Percentiles rank a stretch among this genome's conserved stretches.
These are phyloP conservation scores for Cardamine chenopodiifolia DNA, from an alignment of 345 rosid genomes.

Conservation along the genomic window DNA sequence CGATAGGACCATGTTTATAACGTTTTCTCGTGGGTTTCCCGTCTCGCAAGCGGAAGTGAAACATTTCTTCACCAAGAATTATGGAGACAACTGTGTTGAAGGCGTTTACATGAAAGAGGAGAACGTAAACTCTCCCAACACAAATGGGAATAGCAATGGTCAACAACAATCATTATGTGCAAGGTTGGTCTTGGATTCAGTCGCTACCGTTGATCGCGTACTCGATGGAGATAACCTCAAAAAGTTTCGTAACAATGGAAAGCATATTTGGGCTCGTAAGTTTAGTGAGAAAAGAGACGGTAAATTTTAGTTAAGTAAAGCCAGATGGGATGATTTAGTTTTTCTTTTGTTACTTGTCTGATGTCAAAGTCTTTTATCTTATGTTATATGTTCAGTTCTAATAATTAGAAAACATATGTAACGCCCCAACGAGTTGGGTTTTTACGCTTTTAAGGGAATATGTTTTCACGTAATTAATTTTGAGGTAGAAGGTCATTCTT, in stretches of 20 bases:
- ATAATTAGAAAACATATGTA: conserved; percentile 28
- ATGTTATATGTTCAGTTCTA: neutral
- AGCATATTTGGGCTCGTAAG: conserved; percentile 51
- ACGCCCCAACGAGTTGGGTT: neutral
- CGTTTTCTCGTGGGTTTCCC: conserved; percentile 55
- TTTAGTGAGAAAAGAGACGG: conserved; percentile 7
- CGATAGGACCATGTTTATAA: conserved; percentile 52
- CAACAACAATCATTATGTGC: conserved; percentile 34
- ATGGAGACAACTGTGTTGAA: conserved; percentile 39
- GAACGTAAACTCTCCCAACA: neutral
- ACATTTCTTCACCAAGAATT: conserved; percentile 24
- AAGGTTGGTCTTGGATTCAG: conserved; percentile 29
- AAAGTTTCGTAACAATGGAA: conserved; percentile 36
- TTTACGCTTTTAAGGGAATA: neutral
- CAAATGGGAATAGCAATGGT: no score
- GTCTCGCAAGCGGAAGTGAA: conserved; percentile 47
- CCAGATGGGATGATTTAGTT: neutral
- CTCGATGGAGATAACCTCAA: neutral
- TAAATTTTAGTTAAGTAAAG: neutral
- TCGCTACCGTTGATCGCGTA: conserved; percentile 28
- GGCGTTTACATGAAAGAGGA: conserved; percentile 29
- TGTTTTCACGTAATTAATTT: neutral
- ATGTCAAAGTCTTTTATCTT: conserved; percentile 5
- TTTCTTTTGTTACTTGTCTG: neutral
- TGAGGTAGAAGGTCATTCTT: no score